Evolutionary conservation across 768 basidiomycete genomes (phyloP).

Genomic region (Paxillus rubicundulus): DNA sequence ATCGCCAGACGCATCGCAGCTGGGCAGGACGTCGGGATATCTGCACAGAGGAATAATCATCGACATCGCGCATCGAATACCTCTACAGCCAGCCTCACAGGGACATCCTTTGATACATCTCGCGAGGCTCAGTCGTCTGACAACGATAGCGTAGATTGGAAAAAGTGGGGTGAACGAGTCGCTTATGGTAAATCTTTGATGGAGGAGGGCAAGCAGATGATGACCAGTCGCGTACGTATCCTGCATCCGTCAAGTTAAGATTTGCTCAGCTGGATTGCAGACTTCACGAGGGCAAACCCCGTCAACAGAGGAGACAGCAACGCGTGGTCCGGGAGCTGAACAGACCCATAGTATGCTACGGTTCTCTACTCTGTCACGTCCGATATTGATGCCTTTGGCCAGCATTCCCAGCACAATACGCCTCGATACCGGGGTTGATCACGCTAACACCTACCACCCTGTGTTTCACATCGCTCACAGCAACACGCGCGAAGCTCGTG

Average conservation of each 20-base stretch:
- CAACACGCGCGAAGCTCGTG: slow-evolving; percentile 42
- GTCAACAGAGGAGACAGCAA: not conserved
- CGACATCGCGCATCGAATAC: slow-evolving; percentile 15
- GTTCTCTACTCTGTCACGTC: not conserved
- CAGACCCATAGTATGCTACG: slow-evolving; percentile 36
- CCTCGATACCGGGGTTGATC: slow-evolving; percentile 55
- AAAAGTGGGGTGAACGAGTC: slow-evolving; percentile 52
- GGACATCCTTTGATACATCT: not conserved
- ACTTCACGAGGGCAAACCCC: not conserved
- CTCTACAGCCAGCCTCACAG: slow-evolving; percentile 1
- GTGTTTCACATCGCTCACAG: slow-evolving; percentile 55
- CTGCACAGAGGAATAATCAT: slow-evolving; percentile 20
- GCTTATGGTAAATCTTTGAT: slow-evolving; percentile 45
- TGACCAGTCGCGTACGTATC: slow-evolving; percentile 36
- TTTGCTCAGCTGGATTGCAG: slow-evolving; percentile 8
- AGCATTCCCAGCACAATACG: slow-evolving; percentile 64
- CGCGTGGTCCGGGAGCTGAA: slow-evolving; percentile 6
- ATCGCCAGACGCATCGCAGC: slow-evolving; percentile 58
- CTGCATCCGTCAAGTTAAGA: slow-evolving; percentile 12
- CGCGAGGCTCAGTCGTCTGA: slow-evolving; percentile 3
- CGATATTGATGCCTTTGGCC: slow-evolving; percentile 2
- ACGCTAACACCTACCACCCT: slow-evolving; percentile 50
- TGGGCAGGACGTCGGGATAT: slow-evolving; percentile 48
- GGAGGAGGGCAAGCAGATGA: slow-evolving; percentile 40
- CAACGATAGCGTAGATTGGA: slow-evolving; percentile 44